Base-by-base conservation (phyloP, 2,329 filamentous ascomycete species). In the Aspergillus fumigatus region DNA sequence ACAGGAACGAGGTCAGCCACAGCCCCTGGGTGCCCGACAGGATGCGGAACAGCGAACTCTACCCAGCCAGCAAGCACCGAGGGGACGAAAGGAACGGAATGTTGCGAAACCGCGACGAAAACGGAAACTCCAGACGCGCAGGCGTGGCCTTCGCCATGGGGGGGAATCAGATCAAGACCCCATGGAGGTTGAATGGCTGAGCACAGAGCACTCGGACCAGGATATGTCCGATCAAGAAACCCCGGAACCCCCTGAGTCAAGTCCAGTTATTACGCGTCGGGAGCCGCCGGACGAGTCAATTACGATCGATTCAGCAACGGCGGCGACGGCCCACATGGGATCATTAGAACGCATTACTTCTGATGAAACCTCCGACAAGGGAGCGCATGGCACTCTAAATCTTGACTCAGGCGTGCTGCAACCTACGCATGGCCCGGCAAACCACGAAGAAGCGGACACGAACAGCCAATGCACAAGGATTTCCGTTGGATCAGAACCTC, bases 161-260 rank as follows among this genome's bases (percentile, higher is more conserved):
- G 38, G 35, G 3, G 48, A 56, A 54, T 54, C 19, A n/a, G 41
- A 62, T 32, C 21, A 55, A 60, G 53, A 55, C n/a, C 52, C n/a
- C 40, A 62, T 59, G 48, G 57, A 62, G 53, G 35, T 56, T 35
- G 57, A 58, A 25, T 38, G 48, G 19, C 21, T 35, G 32, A 51
- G 51, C 17, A 50, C 38, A 27, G 58, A 55, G 43, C 38, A 29
- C 32, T 50, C 32, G 7, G 57, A 62, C 40, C 19, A 60, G 49
- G 40, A 50, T 53, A 60, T 60, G 23, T 51, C 55, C 35, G 38
- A 62, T 51, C 32, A 48, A 40, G 54, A 40, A 26, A 43, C 50
- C 32, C 21, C 26, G 40, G 58, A 57, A 59, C 49, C 43, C 52
- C 50, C 29, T 52, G 50, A 10, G 43, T 50, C 54, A 32, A 11